These are phyloP conservation scores for Litchi chinensis DNA, from an alignment of 345 rosid genomes.

Conservation along the genomic window DNA sequence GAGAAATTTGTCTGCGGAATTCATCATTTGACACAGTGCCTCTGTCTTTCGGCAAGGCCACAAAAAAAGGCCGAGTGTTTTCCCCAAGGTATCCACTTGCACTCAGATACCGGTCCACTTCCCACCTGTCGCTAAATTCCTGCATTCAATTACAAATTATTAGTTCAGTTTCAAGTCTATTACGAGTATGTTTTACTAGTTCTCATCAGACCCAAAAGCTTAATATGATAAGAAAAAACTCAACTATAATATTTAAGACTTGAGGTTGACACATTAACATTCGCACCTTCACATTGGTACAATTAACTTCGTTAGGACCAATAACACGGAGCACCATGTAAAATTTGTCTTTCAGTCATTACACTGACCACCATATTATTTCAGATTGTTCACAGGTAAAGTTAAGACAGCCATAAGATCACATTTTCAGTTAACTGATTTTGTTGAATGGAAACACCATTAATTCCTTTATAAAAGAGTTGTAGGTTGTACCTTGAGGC, in stretches of 20 bases:
- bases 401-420: too few species aligned
- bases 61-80: constrained; percentile 78
- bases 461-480: neutral
- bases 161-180: neutral
- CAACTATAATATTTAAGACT: too few species aligned
- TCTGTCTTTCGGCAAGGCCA: constrained; percentile 91
- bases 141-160: constrained; percentile 30
- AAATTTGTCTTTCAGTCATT: too few species aligned
- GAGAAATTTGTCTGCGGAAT: constrained; percentile 80
- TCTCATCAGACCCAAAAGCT: too few species aligned
- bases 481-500: constrained; percentile 69
- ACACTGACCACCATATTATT: too few species aligned
- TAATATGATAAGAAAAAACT: too few species aligned
- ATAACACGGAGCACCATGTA: neutral
- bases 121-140: constrained; percentile 87
- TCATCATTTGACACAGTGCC: constrained; percentile 81
- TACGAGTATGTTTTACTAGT: too few species aligned
- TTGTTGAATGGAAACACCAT: neutral
- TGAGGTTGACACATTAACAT: too few species aligned
- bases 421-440: too few species aligned
- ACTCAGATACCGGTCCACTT: constrained; percentile 88
- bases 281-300: neutral
- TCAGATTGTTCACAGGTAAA: too few species aligned
- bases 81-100: constrained; percentile 97
- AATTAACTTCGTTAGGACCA: neutral